These are phyloP conservation scores for Chalara sp. DNA, from an alignment of 2,329 filamentous ascomycete species.

Conservation along the genomic window DNA sequence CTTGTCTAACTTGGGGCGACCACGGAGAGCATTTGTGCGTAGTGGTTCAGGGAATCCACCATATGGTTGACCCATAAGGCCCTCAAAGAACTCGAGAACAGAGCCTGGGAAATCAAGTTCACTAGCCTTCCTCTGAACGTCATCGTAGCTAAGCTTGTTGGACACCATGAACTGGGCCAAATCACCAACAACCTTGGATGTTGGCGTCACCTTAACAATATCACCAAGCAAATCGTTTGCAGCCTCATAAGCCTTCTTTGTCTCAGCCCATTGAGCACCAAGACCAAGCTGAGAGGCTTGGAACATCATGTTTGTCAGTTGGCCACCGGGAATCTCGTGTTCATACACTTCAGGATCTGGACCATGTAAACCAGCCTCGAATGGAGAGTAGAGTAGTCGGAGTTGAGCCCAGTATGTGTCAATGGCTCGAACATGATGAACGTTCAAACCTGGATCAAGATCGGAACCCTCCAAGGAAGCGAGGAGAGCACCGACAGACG, in stretches of 20 bases:
- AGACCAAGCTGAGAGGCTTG: conserved; percentile 94
- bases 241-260: conserved; percentile 98
- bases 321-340: conserved; percentile 97
- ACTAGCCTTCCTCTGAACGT: conserved; percentile 75
- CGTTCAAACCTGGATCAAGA: conserved; percentile 73
- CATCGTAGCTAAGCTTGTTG: conserved; percentile 78
- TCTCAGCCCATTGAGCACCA: conserved; percentile 94
- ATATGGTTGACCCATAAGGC: conserved; percentile 97
- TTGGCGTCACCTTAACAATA: conserved; percentile 98
- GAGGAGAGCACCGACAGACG: conserved; percentile 90
- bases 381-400: conserved; percentile 92
- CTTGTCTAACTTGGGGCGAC: conserved; percentile 92
- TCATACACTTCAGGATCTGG: conserved; percentile 97
- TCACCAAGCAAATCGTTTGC: conserved; percentile 95
- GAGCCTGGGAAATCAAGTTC: conserved; percentile 97
- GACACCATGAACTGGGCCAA: conserved; percentile 99
- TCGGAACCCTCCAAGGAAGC: conserved; percentile 86
- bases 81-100: conserved; percentile 95
- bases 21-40: conserved; percentile 78
- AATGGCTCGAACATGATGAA: conserved; percentile 75
- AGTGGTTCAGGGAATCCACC: conserved; percentile 97
- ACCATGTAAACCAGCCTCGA: conserved; percentile 89
- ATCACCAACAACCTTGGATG: conserved; percentile 97
- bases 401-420: conserved; percentile 97
- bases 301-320: conserved; percentile 99